These are phyloP conservation scores for Candida albicans DNA, from an alignment of 1,139 yeast genomes.

Conservation along the genomic window DNA sequence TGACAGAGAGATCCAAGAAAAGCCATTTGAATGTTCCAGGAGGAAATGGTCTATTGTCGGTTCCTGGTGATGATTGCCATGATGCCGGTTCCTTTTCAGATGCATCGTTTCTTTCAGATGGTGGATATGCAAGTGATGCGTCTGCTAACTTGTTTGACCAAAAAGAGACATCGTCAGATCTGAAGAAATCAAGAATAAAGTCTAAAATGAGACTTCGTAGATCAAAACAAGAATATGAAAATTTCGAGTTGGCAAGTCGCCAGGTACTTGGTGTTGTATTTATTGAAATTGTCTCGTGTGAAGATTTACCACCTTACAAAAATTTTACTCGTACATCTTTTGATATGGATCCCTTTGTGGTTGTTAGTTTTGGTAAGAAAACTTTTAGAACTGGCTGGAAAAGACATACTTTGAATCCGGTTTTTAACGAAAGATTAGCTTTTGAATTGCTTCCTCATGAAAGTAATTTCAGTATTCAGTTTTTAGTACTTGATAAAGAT, in stretches of 20 bases:
- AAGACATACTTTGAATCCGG: conserved; percentile 80
- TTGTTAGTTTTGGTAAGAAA: conserved; percentile 84
- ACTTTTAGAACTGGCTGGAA: conserved; percentile 86
- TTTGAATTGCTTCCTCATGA: conserved; percentile 76
- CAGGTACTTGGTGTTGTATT: conserved; percentile 71
- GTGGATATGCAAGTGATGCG: conserved; percentile 11
- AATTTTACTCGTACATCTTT: conserved; percentile 69
- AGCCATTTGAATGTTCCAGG: neutral
- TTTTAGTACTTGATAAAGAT: conserved; percentile 82
- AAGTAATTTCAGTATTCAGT: conserved; percentile 59
- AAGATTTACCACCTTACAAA: conserved; percentile 66
- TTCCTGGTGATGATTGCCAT: neutral
- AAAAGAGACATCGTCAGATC: conserved; percentile 1
- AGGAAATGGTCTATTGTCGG: neutral
- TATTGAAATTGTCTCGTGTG: conserved; percentile 71
- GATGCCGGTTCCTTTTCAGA: conserved; percentile 25
- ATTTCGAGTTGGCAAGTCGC: conserved; percentile 37
- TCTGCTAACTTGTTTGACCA: conserved; percentile 5
- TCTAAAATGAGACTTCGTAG: conserved; percentile 12
- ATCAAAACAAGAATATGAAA: conserved; percentile 10
- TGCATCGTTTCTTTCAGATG: conserved; percentile 21
- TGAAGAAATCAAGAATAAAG: conserved; percentile 7
- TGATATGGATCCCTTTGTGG: conserved; percentile 97
- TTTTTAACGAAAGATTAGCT: conserved; percentile 76
- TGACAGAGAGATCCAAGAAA: conserved; percentile 4